Evolutionary conservation across 805 yeast species (phyloP).

Genomic region (Cyberlindnera petersonii): DNA sequence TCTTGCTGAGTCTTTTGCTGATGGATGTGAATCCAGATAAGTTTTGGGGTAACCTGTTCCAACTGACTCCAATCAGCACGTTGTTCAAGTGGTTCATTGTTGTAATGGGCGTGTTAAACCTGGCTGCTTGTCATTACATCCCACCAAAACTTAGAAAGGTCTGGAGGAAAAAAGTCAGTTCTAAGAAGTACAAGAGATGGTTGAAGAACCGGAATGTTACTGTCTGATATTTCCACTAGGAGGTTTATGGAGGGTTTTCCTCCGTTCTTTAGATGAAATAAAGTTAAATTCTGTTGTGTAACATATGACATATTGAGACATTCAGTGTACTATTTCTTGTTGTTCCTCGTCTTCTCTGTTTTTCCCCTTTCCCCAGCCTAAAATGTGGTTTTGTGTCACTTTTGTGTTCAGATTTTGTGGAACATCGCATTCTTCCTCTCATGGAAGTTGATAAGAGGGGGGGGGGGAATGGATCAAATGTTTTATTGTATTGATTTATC

Average conservation of each 20-base stretch:
- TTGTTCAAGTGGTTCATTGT: slow-evolving; percentile 51
- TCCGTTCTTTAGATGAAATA: background rate
- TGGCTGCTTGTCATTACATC: slow-evolving; percentile 32
- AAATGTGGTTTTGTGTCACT: too few relatives aligned
- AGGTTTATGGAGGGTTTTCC: background rate
- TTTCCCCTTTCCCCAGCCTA: too few relatives aligned
- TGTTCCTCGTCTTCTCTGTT: too few relatives aligned
- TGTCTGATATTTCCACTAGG: slow-evolving; percentile 1
- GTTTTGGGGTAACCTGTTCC: slow-evolving; percentile 65
- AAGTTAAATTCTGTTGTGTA: too few relatives aligned
- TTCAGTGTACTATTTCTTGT: too few relatives aligned
- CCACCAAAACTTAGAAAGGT: slow-evolving; percentile 32
- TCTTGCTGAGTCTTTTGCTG: slow-evolving; percentile 45
- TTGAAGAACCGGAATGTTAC: slow-evolving; percentile 17
- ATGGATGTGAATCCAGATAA: slow-evolving; percentile 53
- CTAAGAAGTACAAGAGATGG: slow-evolving; percentile 36
- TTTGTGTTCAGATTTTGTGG: too few relatives aligned
- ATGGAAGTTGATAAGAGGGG: too few relatives aligned
- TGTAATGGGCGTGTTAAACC: slow-evolving; percentile 45
- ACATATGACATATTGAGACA: too few relatives aligned
- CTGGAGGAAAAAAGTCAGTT: slow-evolving; percentile 35
- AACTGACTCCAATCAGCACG: slow-evolving; percentile 58
- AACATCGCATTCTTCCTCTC: too few relatives aligned
- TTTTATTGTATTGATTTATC: too few relatives aligned
- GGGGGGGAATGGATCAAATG: too few relatives aligned